These are phyloP conservation scores for Hypoxylon sp. DNA, from an alignment of 2,329 filamentous ascomycete genomes.

Conservation along the genomic window DNA sequence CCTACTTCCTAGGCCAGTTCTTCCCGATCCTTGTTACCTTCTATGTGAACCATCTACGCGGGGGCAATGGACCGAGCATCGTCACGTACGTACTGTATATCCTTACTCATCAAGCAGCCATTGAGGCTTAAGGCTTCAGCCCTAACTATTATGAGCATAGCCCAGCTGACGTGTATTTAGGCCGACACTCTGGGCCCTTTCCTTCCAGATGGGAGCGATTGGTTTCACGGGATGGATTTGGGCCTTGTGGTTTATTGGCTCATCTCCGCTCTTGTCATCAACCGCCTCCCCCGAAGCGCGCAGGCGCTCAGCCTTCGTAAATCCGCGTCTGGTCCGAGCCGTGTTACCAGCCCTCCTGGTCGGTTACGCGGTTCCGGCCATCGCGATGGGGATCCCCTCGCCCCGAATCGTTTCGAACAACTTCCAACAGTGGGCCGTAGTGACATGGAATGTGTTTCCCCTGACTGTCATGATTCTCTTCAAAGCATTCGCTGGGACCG, in stretches of 20 bases:
- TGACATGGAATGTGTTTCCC: slow-evolving; percentile 33
- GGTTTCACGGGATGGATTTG: slow-evolving; percentile 8
- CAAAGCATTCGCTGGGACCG: not conserved
- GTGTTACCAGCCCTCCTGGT: not conserved
- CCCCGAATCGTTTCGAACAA: slow-evolving; percentile 17
- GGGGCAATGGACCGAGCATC: not conserved
- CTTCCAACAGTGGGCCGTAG: slow-evolving; percentile 26
- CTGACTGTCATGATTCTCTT: not conserved
- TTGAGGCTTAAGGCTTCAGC: not conserved
- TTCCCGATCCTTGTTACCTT: slow-evolving; percentile 13
- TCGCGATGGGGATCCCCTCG: slow-evolving; percentile 11
- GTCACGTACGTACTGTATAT: slow-evolving; percentile 1
- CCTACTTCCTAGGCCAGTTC: slow-evolving; percentile 26
- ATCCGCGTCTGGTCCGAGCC: not conserved
- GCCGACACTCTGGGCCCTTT: not conserved
- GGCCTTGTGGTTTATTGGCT: slow-evolving; percentile 4
- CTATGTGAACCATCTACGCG: slow-evolving; percentile 14
- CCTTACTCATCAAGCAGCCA: not conserved
- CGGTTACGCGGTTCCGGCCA: not conserved
- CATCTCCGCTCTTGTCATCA: slow-evolving; percentile 4
- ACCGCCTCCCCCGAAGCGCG: not conserved
- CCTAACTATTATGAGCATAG: not conserved
- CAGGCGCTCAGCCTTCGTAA: not conserved
- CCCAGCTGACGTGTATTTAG: not conserved
- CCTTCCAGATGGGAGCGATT: not conserved